A percentile compares a stretch with the other conserved stretches of the same genome.
Evolutionary conservation across 345 rosid genomes (phyloP).

Genomic region (Syzygium aqueum): DNA sequence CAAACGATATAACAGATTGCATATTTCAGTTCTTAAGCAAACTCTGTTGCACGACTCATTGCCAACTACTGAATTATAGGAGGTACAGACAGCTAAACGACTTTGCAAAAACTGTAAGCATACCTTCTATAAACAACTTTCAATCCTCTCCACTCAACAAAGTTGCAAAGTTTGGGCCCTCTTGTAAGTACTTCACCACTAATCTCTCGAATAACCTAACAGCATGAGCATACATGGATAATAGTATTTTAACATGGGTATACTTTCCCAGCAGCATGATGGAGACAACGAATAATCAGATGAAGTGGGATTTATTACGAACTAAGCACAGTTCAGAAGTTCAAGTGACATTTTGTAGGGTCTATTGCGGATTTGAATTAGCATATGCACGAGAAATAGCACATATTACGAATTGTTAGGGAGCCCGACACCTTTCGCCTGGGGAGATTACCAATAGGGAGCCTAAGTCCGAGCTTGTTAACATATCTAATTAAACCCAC

Average conservation of each 20-base stretch:
- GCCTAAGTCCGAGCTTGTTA: no score
- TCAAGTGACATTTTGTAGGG: neutral
- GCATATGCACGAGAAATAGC: neutral
- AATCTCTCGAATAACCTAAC: conserved; percentile 81
- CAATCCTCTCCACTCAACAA: conserved; percentile 88
- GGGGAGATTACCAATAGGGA: no score
- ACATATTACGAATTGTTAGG: neutral
- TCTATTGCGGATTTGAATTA: neutral
- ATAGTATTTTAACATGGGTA: neutral
- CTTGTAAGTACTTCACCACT: conserved; percentile 72
- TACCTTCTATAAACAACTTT: conserved; percentile 90
- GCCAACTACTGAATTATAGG: neutral
- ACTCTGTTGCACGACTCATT: neutral
- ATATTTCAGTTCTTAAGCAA: neutral
- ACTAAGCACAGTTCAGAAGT: neutral
- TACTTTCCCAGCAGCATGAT: neutral
- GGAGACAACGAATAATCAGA: neutral
- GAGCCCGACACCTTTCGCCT: no score
- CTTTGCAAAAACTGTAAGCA: neutral
- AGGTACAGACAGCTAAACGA: neutral
- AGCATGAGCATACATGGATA: neutral
- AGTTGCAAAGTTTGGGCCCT: conserved; percentile 95
- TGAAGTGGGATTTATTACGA: neutral
- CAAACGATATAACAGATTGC: neutral
- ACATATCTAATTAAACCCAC: no score